Percentiles rank a stretch among this genome's conserved stretches.
phyloP scores from a whole-genome alignment of 768 basidiomycete species.

The Lactarius sanguifluus region DNA sequence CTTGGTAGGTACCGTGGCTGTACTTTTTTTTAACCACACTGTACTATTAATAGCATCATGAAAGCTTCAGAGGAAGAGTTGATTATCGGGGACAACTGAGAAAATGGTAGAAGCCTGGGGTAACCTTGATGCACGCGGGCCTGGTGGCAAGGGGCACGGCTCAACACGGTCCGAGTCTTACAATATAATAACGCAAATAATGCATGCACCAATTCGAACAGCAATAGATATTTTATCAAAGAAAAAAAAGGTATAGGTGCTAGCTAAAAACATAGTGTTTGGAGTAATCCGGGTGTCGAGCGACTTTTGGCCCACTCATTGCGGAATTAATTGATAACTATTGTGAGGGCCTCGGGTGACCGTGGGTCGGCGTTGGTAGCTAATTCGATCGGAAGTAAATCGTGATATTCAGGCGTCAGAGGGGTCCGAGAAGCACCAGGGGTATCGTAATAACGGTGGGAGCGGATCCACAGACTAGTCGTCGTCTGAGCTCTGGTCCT shows the following conservation, averaged over 20 bases:
- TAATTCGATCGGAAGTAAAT: background rate
- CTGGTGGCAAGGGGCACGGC: no score
- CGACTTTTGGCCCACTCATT: background rate
- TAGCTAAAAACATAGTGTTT: background rate
- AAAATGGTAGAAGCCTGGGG: background rate
- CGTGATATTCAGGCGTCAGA: background rate
- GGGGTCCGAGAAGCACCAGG: background rate
- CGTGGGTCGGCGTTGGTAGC: background rate
- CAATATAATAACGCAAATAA: background rate
- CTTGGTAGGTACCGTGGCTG: background rate
- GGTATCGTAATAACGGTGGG: background rate
- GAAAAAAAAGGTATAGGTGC: background rate
- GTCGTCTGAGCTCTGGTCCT: constrained; percentile 63
- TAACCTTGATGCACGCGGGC: background rate
- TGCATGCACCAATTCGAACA: background rate
- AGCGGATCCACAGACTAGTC: constrained; percentile 39
- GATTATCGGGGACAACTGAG: background rate
- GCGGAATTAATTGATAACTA: background rate
- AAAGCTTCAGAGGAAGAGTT: background rate
- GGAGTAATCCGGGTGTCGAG: background rate
- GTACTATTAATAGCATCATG: no score
- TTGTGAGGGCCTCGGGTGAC: background rate
- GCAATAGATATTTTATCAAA: background rate
- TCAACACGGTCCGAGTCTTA: background rate
- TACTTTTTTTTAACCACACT: background rate